A percentile compares a stretch with the other conserved stretches of the same genome.
Evolutionary conservation across 2,329 filamentous ascomycete genomes (phyloP).

Genomic region (Trichoderma sp.): DNA sequence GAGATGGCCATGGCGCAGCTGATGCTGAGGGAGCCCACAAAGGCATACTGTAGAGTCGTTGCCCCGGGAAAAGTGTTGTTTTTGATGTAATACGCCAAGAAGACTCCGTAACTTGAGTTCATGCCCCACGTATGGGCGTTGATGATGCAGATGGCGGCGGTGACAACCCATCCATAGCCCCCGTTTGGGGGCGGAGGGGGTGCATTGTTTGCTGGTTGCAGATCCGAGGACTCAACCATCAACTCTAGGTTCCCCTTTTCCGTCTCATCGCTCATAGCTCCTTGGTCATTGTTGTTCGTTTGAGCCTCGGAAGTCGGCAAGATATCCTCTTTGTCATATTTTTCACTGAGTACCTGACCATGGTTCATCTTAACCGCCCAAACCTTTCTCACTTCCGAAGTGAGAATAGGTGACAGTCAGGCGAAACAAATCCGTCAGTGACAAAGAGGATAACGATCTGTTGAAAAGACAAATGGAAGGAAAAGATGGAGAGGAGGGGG

Average conservation of each 20-base stretch:
- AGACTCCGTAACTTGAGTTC: conserved; percentile 53
- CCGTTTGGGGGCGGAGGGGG: conserved; percentile 51
- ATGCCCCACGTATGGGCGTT: conserved; percentile 75
- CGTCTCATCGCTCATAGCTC: background rate
- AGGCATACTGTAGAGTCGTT: conserved; percentile 66
- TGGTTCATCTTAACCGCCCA: background rate
- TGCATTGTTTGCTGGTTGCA: background rate
- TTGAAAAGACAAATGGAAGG: background rate
- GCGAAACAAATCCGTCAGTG: background rate
- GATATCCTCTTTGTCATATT: background rate
- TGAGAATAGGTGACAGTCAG: too few species aligned
- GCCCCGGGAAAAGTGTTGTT: conserved; percentile 61
- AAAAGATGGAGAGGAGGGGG: background rate
- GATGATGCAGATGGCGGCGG: conserved; percentile 43
- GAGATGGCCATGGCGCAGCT: conserved; percentile 60
- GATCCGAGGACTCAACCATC: background rate
- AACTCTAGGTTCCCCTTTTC: background rate
- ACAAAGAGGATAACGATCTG: background rate
- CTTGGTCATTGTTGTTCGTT: background rate
- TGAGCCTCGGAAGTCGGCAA: background rate
- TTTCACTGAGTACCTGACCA: background rate
- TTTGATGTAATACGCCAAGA: conserved; percentile 55
- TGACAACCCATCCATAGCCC: conserved; percentile 53
- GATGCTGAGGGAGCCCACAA: conserved; percentile 56
- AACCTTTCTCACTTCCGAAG: background rate